Conservation (phyloP, 768 basidiomycete genomes). For the Pilatotrama ljubarskyi region DNA sequence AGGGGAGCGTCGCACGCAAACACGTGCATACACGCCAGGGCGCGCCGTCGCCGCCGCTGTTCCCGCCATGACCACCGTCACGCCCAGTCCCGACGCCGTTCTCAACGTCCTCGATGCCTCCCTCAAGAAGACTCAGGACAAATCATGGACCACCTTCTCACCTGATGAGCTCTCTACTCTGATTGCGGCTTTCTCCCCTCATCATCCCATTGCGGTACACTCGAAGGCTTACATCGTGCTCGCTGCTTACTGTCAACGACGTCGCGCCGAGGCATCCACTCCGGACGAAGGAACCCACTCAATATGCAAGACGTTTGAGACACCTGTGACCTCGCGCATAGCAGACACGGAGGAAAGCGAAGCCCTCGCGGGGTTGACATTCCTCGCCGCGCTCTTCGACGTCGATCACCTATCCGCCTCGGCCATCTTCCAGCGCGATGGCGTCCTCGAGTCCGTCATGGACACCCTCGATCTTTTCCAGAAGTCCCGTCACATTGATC, state of each 20-base stretch:
- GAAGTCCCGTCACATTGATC: slow-evolving; percentile 47
- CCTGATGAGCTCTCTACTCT: slow-evolving; percentile 59
- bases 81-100: slow-evolving; percentile 14
- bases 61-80: slow-evolving; percentile 13
- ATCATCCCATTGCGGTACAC: slow-evolving; percentile 42
- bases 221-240: slow-evolving; percentile 73
- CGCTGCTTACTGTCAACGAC: slow-evolving; percentile 66
- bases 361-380: slow-evolving; percentile 56
- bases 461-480: slow-evolving; percentile 71
- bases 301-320: slow-evolving; percentile 52
- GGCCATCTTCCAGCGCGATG: slow-evolving; percentile 62
- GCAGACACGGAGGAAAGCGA: slow-evolving; percentile 55
- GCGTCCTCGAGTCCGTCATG: slow-evolving; percentile 60
- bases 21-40: slow-evolving; percentile 11
- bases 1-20: neutral
- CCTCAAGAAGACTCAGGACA: slow-evolving; percentile 33
- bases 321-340: slow-evolving; percentile 49
- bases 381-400: slow-evolving; percentile 81
- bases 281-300: slow-evolving; percentile 45
- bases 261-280: slow-evolving; percentile 38
- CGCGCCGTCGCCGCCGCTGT: neutral
- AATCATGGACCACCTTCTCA: slow-evolving; percentile 38
- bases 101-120: slow-evolving; percentile 33
- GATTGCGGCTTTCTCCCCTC: slow-evolving; percentile 53
- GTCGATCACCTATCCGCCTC: slow-evolving; percentile 73